Conservation (phyloP, 169 alveolate species). For the Cryptosporidium parvum region DNA sequence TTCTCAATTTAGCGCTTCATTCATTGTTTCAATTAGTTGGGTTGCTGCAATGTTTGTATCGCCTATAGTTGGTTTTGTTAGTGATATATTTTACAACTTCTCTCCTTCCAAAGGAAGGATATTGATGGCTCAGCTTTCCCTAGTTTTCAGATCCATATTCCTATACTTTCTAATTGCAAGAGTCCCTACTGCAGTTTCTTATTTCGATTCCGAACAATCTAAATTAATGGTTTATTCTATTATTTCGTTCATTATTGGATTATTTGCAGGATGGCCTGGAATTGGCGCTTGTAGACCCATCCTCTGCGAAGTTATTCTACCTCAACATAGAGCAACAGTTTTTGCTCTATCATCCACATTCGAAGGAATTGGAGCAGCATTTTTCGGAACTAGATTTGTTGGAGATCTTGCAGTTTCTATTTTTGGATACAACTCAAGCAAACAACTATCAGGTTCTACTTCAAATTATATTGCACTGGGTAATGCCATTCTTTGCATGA, state of each 20-base stretch:
- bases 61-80: slow-evolving; percentile 57
- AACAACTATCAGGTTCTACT: not conserved
- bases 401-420: slow-evolving; percentile 54
- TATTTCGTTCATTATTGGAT: slow-evolving; percentile 45
- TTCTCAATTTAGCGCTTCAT: slow-evolving; percentile 44
- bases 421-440: slow-evolving; percentile 36
- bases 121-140: slow-evolving; percentile 62
- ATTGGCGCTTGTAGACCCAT: slow-evolving; percentile 71
- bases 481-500: slow-evolving; percentile 69
- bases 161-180: slow-evolving; percentile 11
- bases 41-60: slow-evolving; percentile 54
- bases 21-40: slow-evolving; percentile 71
- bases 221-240: slow-evolving; percentile 16
- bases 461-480: slow-evolving; percentile 46
- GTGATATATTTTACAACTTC: slow-evolving; percentile 41
- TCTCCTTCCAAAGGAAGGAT: slow-evolving; percentile 69
- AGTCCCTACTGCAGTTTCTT: slow-evolving; percentile 27
- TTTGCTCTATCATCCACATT: slow-evolving; percentile 63
- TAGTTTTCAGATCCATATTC: slow-evolving; percentile 44
- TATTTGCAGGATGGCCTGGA: slow-evolving; percentile 74
- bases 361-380: slow-evolving; percentile 67
- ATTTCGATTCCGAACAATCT: not conserved
- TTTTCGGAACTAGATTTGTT: slow-evolving; percentile 67
- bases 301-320: slow-evolving; percentile 56
- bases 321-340: slow-evolving; percentile 71